A percentile compares a stretch with the other conserved stretches of the same genome.
phyloP scores from a whole-genome alignment of 352 stramenopile species.

The Globisporangium uncinulatum region DNA sequence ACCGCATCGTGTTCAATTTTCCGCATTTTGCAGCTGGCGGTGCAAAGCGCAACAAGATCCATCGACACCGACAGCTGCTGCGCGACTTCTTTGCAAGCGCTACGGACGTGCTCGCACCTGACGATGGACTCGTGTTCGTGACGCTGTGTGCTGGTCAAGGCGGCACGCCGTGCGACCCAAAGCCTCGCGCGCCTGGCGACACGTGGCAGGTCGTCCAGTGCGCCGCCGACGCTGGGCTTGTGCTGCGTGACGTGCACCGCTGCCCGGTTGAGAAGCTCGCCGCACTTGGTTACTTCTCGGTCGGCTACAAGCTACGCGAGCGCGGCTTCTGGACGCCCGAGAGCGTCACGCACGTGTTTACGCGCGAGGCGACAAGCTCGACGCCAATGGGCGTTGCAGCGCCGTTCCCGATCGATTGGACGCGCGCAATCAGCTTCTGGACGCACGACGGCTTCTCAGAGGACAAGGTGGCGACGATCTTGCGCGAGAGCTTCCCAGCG shows the following conservation, averaged over 20 bases:
- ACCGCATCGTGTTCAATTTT: conserved; percentile 87
- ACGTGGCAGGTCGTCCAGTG: conserved; percentile 79
- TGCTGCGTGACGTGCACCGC: conserved; percentile 56
- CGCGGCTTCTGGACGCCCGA: conserved; percentile 65
- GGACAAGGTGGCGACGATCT: conserved; percentile 28
- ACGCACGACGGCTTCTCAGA: conserved; percentile 56
- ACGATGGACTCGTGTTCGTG: conserved; percentile 70
- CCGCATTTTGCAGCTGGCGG: conserved; percentile 75
- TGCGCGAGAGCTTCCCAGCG: conserved; percentile 41
- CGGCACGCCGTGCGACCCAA: conserved; percentile 62
- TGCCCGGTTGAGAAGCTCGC: conserved; percentile 55
- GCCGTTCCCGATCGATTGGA: conserved; percentile 54
- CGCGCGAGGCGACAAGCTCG: conserved; percentile 19
- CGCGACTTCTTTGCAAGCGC: conserved; percentile 73
- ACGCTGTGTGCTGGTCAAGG: conserved; percentile 77
- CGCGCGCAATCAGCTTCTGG: conserved; percentile 76
- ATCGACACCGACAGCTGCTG: conserved; percentile 73
- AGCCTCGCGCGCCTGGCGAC: conserved; percentile 52
- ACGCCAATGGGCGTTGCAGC: conserved; percentile 19
- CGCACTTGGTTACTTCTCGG: conserved; percentile 70
- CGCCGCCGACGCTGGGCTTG: conserved; percentile 43
- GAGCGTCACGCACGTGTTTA: conserved; percentile 71
- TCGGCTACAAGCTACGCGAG: conserved; percentile 73
- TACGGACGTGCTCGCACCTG: conserved; percentile 28
- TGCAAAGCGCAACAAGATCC: conserved; percentile 79